phyloP scores from a whole-genome alignment of 1,139 yeast genomes.

The Lodderomyces elongisporus region DNA sequence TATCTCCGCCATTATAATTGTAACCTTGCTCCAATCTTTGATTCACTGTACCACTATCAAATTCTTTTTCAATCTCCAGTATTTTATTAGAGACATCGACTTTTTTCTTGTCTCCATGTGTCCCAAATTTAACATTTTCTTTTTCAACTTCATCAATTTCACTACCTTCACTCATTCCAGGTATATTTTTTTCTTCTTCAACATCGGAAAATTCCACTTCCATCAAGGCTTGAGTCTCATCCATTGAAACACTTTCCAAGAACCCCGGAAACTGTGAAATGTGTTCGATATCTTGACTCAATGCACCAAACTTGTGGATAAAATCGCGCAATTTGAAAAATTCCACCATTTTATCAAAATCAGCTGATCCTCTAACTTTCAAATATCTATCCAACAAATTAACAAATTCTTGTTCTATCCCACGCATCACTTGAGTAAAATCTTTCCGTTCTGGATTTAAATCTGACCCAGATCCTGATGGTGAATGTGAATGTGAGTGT shows the following conservation, averaged over 20 bases:
- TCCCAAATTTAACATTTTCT: too few relatives aligned
- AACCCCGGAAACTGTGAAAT: conserved; percentile 3
- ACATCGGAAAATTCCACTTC: too few relatives aligned
- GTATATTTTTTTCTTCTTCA: too few relatives aligned
- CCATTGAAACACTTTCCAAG: conserved; percentile 4
- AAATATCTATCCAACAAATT: conserved; percentile 6
- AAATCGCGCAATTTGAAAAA: conserved; percentile 1
- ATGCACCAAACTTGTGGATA: background rate
- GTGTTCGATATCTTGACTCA: conserved; percentile 2
- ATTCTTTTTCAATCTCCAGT: too few relatives aligned
- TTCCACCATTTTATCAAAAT: background rate
- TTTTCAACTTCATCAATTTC: background rate
- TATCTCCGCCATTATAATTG: background rate
- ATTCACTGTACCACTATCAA: too few relatives aligned
- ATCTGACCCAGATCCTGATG: too few relatives aligned
- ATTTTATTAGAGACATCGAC: too few relatives aligned
- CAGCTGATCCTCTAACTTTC: background rate
- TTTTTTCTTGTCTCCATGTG: too few relatives aligned
- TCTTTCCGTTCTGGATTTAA: conserved; percentile 3
- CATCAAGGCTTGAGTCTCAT: conserved; percentile 4
- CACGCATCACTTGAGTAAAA: conserved; percentile 4
- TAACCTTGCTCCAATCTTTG: background rate
- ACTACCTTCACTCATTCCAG: background rate
- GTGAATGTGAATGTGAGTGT: too few relatives aligned
- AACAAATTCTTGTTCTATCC: conserved; percentile 7